Base-by-base conservation (phyloP, 441 rosid genomes). In the Euphorbia neoarborescens region DNA sequence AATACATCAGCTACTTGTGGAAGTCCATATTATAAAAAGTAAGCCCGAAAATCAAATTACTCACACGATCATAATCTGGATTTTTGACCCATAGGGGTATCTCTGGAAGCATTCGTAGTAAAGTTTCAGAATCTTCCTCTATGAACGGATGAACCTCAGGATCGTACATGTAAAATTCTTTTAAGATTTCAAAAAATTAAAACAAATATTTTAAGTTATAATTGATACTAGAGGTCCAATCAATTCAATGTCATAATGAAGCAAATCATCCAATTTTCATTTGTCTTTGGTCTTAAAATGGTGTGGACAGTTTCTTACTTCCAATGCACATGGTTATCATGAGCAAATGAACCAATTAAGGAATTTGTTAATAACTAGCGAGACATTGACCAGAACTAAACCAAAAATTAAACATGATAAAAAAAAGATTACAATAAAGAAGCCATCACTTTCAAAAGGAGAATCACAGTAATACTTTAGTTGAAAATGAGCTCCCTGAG, bases 81-180 rank as follows among this genome's bases (percentile, higher is more conserved):
- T 85, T 90, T 74, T 94, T 94, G 60, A 94, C 96, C 98, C 98
- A 94, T 4, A 79, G 82, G 0, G 99, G 99, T 76, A 94, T 90
- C 81, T 94, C 97, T 0, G 98, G 98, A 69, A 94, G 86, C 96
- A 94, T 85, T 62, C 84, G 87, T 69, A 78, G 94, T 86, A 94
- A 76, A 65, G 88, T 78, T 32, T 86, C 88, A 2, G 92, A 72
- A 60, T 91, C 98, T 84, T 84, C 90, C 71, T 90, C 91, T 57
- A 81, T 81, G 78, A 94, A 71, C 0, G 97, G 86, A 65, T 85
- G 86, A 70, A 90, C 76, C 69, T 79, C 73, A 38, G 96, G 99
- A 84, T 89, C 87, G 97, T 91, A 76, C 32, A 38, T 65, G 83
- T 6, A 12, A 38, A 40, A 48, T 19, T 10, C 27, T 34, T 12